Conservation (phyloP, 2,329 filamentous ascomycete genomes). For the Aureobasidium sp. region DNA sequence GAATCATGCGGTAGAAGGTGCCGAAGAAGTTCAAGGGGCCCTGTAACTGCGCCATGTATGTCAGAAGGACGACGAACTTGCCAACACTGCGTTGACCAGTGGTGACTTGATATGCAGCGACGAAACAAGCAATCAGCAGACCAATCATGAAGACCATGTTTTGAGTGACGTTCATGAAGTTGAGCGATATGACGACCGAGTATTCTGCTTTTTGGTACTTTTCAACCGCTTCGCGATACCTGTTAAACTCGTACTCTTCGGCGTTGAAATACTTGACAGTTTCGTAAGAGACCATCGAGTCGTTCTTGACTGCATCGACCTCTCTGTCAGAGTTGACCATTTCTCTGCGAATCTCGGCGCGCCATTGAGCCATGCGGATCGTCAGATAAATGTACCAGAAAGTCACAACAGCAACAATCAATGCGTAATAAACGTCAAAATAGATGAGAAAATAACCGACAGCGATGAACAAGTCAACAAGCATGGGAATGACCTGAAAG, state of each 20-base stretch:
- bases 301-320: slow-evolving; percentile 96
- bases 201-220: slow-evolving; percentile 54
- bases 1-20: slow-evolving; percentile 91
- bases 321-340: slow-evolving; percentile 95
- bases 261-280: slow-evolving; percentile 61
- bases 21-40: slow-evolving; percentile 70
- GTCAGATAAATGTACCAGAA: slow-evolving; percentile 97
- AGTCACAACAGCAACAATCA: slow-evolving; percentile 82
- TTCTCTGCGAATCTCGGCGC: slow-evolving; percentile 80
- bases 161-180: slow-evolving; percentile 55
- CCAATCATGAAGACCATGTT: slow-evolving; percentile 58
- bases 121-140: slow-evolving; percentile 61
- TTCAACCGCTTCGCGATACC: slow-evolving; percentile 50
- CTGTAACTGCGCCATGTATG: slow-evolving; percentile 68
- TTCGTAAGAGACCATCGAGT: slow-evolving; percentile 98
- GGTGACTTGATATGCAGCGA: slow-evolving; percentile 63
- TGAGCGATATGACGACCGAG: slow-evolving; percentile 49
- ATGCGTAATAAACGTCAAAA: slow-evolving; percentile 84
- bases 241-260: slow-evolving; percentile 51
- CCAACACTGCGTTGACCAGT: slow-evolving; percentile 55
- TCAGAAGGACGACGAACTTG: slow-evolving; percentile 63
- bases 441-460: slow-evolving; percentile 70
- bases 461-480: slow-evolving; percentile 80
- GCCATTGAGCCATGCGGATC: slow-evolving; percentile 88
- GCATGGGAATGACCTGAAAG: slow-evolving; percentile 91